Evolutionary conservation across 1,139 yeast genomes (phyloP), one percentile per base, ranked within the genome.

Genomic region (Pichia sp.): DNA sequence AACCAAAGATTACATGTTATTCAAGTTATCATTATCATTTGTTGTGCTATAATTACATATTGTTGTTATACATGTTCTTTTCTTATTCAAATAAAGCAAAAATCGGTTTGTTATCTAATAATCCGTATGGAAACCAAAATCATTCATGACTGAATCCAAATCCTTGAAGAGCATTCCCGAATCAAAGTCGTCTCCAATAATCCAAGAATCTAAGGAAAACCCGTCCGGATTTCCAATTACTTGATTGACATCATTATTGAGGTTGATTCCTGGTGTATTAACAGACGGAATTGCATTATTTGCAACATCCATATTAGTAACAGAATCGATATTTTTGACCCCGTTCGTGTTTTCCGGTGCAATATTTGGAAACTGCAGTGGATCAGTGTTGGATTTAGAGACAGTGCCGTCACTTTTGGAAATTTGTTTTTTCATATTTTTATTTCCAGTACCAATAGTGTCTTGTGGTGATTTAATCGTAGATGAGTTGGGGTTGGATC

Each of bases 131-230:
- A 90, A 88, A 9, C 97, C 97, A 66, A 88, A 88, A 59, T 88
- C 96, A 55, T 85, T 85, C 96, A 90, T 87, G 49, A 90, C 85
- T 44, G 85, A 72, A 53, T 87, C 95, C 29, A 90, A 95, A 58
- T 90, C 95, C 58, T 83, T 84, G 90, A 95, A 87, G 11, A 87
- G 74, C 55, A 81, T 64, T 48, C 84, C 95, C 35, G 81, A 78
- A 42, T 78, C 79, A 31, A 31, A 31, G n/a, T 59, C 62, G 26
- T 51, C 49, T 52, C 65, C 64, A 40, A 61, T 49, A 33, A 66
- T 70, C 58, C 64, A 60, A 39, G 65, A 49, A 42, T 60, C 64
- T n/a, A 57, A 41, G 4, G 42, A 28, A 5, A 36, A 41, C 29
- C 7, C 29, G 26, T 31, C 33, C 33, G 16, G 29, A 27, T 37